Evolutionary conservation across 805 yeast species (phyloP).

Genomic region (Nakazawaea ishiwadae): DNA sequence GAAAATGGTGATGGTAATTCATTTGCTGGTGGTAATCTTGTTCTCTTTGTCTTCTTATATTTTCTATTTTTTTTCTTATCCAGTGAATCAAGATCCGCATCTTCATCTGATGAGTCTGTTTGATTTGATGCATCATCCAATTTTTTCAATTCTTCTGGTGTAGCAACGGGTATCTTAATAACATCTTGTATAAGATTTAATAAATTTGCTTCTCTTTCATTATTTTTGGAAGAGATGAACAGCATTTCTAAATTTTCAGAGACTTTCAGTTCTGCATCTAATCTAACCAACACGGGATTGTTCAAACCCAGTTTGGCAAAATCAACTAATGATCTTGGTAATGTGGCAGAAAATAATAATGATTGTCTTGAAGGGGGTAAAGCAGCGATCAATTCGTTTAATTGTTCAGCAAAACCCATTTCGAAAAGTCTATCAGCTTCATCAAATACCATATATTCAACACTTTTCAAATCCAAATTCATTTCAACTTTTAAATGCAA

Average conservation of each 20-base stretch:
- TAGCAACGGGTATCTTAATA: conserved; percentile 78
- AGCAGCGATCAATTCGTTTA: conserved; percentile 81
- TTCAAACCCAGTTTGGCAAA: conserved; percentile 96
- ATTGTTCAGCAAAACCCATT: conserved; percentile 92
- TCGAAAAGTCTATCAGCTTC: conserved; percentile 97
- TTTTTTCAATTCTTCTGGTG: conserved; percentile 59
- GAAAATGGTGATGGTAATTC: conserved; percentile 81
- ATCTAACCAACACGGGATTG: conserved; percentile 86
- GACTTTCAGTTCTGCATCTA: conserved; percentile 89
- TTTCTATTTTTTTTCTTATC: conserved; percentile 24
- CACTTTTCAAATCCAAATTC: conserved; percentile 75
- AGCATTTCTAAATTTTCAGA: conserved; percentile 91
- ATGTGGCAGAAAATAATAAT: conserved; percentile 87
- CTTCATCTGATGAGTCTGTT: conserved; percentile 50
- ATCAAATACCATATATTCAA: conserved; percentile 91
- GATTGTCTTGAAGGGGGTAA: conserved; percentile 85
- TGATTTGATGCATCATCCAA: conserved; percentile 43
- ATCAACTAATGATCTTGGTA: conserved; percentile 88
- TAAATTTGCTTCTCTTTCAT: conserved; percentile 87
- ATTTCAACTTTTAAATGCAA: conserved; percentile 94
- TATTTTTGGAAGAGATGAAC: conserved; percentile 72
- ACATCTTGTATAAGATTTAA: conserved; percentile 74
- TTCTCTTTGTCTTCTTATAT: conserved; percentile 39
- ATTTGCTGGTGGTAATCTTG: conserved; percentile 70
- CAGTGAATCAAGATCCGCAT: conserved; percentile 33